Conservation (phyloP, 169 alveolate genomes). For the Eimeria necatrix region DNA sequence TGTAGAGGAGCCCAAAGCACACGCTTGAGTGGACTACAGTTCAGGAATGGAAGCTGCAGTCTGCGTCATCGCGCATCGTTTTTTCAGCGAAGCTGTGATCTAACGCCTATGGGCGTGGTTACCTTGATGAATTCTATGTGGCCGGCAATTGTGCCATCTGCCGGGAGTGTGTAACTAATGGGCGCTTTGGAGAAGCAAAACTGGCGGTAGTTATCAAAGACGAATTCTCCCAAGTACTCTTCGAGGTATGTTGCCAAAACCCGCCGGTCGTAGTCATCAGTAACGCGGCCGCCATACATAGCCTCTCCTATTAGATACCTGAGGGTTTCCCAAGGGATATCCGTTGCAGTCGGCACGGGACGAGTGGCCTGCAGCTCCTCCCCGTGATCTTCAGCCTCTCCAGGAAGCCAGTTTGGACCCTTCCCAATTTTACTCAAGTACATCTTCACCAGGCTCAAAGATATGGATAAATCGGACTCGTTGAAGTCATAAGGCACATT, state of each 20-base stretch:
- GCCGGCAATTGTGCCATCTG: slow-evolving; percentile 86
- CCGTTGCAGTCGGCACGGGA: background rate
- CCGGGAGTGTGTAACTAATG: slow-evolving; percentile 88
- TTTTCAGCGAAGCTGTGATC: background rate
- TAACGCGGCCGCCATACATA: slow-evolving; percentile 98
- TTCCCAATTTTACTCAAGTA: slow-evolving; percentile 73
- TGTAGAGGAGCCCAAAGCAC: too few relatives aligned
- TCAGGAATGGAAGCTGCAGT: background rate
- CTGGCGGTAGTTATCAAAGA: slow-evolving; percentile 93
- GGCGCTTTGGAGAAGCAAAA: slow-evolving; percentile 90
- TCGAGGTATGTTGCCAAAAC: slow-evolving; percentile 88
- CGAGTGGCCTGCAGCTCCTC: background rate
- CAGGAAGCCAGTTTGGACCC: background rate
- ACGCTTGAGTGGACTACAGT: too few relatives aligned
- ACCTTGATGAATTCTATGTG: slow-evolving; percentile 87
- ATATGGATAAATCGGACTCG: slow-evolving; percentile 95
- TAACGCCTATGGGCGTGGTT: background rate
- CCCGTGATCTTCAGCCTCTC: background rate
- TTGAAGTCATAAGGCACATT: slow-evolving; percentile 96
- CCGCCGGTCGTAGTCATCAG: slow-evolving; percentile 96
- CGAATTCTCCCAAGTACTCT: slow-evolving; percentile 94
- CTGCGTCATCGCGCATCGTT: background rate
- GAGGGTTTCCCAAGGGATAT: slow-evolving; percentile 77
- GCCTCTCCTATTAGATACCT: slow-evolving; percentile 96
- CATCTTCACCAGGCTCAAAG: slow-evolving; percentile 90